Conservation (phyloP, 352 stramenopile genomes). For the Plasmopara halstedii region DNA sequence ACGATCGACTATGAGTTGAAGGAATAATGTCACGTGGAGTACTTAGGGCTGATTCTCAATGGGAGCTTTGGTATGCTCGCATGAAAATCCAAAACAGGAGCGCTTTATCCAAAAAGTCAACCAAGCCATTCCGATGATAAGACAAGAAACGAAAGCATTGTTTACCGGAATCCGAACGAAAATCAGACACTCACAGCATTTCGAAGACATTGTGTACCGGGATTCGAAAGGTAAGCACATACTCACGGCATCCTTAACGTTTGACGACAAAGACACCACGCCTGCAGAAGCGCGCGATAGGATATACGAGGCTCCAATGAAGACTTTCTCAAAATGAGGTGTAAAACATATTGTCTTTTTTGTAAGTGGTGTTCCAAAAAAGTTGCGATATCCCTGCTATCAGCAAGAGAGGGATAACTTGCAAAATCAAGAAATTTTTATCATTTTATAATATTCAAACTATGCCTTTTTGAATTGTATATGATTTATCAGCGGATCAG, state of each 20-base stretch:
- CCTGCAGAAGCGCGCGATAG: constrained; percentile 1
- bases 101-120: too few species aligned
- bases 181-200: neutral
- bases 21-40: neutral
- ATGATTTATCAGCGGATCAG: too few species aligned
- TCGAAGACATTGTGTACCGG: too few species aligned
- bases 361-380: neutral
- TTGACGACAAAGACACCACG: neutral
- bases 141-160: neutral
- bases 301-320: neutral
- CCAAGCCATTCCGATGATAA: neutral
- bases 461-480: too few species aligned
- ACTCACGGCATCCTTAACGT: too few species aligned
- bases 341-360: neutral
- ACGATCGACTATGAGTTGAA: too few species aligned
- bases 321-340: too few species aligned
- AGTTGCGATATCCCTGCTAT: too few species aligned
- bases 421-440: too few species aligned
- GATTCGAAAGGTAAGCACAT: too few species aligned
- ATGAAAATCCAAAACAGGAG: neutral
- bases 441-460: too few species aligned
- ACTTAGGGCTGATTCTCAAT: neutral
- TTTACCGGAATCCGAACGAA: neutral
- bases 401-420: too few species aligned
- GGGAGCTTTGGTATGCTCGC: neutral